phyloP scores from a whole-genome alignment of 129 eudicot genomes.

The Flaveria sonorensis region DNA sequence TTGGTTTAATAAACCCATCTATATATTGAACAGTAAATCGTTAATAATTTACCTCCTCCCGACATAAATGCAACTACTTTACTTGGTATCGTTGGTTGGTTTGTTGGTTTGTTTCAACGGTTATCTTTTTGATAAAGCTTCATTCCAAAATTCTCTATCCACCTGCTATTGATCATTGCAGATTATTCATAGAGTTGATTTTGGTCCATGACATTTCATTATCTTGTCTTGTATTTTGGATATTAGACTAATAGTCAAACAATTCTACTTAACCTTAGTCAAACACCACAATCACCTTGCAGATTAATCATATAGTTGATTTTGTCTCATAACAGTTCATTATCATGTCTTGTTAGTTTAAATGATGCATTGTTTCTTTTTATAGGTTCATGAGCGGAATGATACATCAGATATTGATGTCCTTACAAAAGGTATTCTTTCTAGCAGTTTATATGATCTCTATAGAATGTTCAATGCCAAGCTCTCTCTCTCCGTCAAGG shows the following conservation, averaged over 20 bases:
- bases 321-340: too few relatives aligned
- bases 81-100: too few relatives aligned
- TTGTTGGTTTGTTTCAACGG: not conserved
- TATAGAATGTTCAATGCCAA: not conserved
- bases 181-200: not conserved
- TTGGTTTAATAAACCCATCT: too few relatives aligned
- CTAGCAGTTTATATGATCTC: not conserved
- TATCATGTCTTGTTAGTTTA: not conserved
- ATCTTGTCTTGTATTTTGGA: slow-evolving; percentile 11
- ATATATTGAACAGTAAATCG: too few relatives aligned
- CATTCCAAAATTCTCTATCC: not conserved
- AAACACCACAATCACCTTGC: slow-evolving; percentile 7
- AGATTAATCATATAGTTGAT: too few relatives aligned
- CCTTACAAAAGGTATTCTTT: slow-evolving; percentile 79
- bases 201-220: not conserved
- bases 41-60: not conserved
- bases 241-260: not conserved
- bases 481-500: slow-evolving; percentile 38
- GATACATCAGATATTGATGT: slow-evolving; percentile 61
- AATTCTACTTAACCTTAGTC: not conserved
- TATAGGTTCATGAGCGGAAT: slow-evolving; percentile 71
- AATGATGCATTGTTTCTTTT: not conserved
- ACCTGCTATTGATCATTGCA: not conserved
- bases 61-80: not conserved
- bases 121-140: not conserved